Base-by-base conservation (phyloP, 352 stramenopile species). In the Stramenopiles sp. region DNA sequence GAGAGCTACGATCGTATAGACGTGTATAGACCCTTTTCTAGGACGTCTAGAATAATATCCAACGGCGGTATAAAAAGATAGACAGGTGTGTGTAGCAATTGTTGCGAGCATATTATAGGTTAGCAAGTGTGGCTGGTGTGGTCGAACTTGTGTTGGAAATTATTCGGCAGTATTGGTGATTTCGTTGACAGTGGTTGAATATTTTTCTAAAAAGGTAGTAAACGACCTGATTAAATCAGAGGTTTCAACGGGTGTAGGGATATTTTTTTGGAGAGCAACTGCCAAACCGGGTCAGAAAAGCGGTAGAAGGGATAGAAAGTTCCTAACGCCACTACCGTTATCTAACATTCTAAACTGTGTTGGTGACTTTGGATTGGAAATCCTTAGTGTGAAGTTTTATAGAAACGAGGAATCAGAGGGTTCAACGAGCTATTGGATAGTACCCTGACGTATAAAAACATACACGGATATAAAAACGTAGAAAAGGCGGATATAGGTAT, bases 131-230 rank as follows among this genome's bases (percentile, higher is more conserved):
- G 4, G 65, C 65, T 13, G 65, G 65, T 76, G 65, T 76, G 65
- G 65, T 13, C 13, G 38, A 13, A 13, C 4, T 76, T 76, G 65
- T 76, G 65, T 4, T 76, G 4, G 65, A 33, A 76, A 4, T 76
- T 13, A 20, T 76, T 4, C 4, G 65, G 4, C 13, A 76, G 65
- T 76, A 20, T 76, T 31, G 65, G 30, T 76, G 13, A 76, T 76
- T 76, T 76, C 65, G 65, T 76, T 76, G 65, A 76, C 65, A 33
- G 65, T 76, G 65, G 65, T 76, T 76, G 65, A 76, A 4, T 76
- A 76, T 76, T 76, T n/a, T 76, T 76, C 65, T 76, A 76, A 76
- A 76, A 76, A 33, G 65, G 65, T 76, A 76, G 65, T 76, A 76
- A 76, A 76, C 65, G 4, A 76, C 4, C 30, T 76, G 65, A 13